Conservation (phyloP, 2,329 filamentous ascomycete species). For the Talaromyces sp. region DNA sequence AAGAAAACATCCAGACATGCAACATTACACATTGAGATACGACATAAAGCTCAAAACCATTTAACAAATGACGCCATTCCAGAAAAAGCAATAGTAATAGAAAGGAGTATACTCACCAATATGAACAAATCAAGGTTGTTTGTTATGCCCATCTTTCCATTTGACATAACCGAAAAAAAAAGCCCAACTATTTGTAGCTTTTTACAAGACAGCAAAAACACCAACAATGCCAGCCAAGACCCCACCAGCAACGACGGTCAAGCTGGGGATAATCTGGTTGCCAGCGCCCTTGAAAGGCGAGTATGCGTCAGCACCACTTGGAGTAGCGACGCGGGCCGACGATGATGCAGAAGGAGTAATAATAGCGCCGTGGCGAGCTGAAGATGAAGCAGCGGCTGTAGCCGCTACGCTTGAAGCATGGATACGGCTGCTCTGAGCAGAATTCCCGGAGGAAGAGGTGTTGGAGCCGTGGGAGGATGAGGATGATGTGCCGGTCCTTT, state of each 20-base stretch:
- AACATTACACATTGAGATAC: not conserved
- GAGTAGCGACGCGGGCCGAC: not conserved
- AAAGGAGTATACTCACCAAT: not conserved
- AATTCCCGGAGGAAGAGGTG: not conserved
- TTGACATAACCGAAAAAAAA: not conserved
- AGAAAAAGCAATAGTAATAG: not conserved
- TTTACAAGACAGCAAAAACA: constrained; percentile 10
- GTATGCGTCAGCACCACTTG: constrained; percentile 9
- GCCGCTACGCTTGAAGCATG: constrained; percentile 1
- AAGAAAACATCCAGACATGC: not conserved
- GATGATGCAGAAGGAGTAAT: not conserved
- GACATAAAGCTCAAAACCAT: not conserved
- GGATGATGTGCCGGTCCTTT: not conserved
- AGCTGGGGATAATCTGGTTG: constrained; percentile 6
- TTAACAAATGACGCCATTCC: not conserved
- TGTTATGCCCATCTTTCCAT: not conserved
- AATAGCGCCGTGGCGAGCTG: constrained; percentile 1
- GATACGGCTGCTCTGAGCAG: constrained; percentile 7
- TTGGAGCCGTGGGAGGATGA: not conserved
- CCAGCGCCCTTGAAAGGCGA: constrained; percentile 11
- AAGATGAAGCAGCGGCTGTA: constrained; percentile 5
- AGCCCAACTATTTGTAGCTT: not conserved
- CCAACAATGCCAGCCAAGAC: constrained; percentile 11
- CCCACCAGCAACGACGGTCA: constrained; percentile 8
- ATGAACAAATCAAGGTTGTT: not conserved